These are phyloP conservation scores for Metarhizium robertsii DNA, from an alignment of 2,329 filamentous ascomycete genomes.

Conservation along the genomic window DNA sequence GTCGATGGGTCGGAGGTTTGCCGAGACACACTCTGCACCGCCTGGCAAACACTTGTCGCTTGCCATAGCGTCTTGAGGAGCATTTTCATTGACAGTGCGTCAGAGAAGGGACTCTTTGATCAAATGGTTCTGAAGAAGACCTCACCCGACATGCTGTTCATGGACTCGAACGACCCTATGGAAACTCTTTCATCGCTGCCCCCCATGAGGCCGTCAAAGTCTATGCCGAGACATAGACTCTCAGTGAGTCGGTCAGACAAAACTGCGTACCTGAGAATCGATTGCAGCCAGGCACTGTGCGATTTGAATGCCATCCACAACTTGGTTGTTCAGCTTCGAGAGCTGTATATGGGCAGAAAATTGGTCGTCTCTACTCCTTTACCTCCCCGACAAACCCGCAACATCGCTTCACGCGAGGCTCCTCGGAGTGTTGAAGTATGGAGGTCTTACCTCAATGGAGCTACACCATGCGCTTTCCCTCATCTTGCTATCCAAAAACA, in stretches of 20 bases:
- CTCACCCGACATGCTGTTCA: slow-evolving; percentile 43
- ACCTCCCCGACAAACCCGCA: slow-evolving; percentile 16
- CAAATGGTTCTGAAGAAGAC: slow-evolving; percentile 37
- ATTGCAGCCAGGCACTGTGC: slow-evolving; percentile 41
- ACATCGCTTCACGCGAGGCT: slow-evolving; percentile 18
- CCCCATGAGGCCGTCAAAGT: slow-evolving; percentile 24
- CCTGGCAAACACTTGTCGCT: slow-evolving; percentile 40
- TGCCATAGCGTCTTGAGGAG: slow-evolving; percentile 37
- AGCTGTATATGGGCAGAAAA: slow-evolving; percentile 30
- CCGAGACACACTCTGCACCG: slow-evolving; percentile 33
- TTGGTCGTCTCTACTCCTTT: slow-evolving; percentile 16
- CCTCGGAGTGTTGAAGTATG: slow-evolving; percentile 33
- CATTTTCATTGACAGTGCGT: slow-evolving; percentile 41
- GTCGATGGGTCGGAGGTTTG: slow-evolving; percentile 29
- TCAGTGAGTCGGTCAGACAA: slow-evolving; percentile 36
- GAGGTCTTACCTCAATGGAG: slow-evolving; percentile 28
- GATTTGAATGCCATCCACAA: slow-evolving; percentile 35
- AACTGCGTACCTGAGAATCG: slow-evolving; percentile 38
- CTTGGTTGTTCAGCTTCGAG: slow-evolving; percentile 37
- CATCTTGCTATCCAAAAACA: slow-evolving; percentile 20
- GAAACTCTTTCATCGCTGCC: slow-evolving; percentile 32
- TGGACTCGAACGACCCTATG: slow-evolving; percentile 32
- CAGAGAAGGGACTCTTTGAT: slow-evolving; percentile 38
- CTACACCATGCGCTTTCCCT: slow-evolving; percentile 37
- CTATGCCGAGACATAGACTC: slow-evolving; percentile 38